A percentile compares a stretch with the other conserved stretches of the same genome.
phyloP scores from a whole-genome alignment of 805 yeast species.

The Candida silvicultrix region DNA sequence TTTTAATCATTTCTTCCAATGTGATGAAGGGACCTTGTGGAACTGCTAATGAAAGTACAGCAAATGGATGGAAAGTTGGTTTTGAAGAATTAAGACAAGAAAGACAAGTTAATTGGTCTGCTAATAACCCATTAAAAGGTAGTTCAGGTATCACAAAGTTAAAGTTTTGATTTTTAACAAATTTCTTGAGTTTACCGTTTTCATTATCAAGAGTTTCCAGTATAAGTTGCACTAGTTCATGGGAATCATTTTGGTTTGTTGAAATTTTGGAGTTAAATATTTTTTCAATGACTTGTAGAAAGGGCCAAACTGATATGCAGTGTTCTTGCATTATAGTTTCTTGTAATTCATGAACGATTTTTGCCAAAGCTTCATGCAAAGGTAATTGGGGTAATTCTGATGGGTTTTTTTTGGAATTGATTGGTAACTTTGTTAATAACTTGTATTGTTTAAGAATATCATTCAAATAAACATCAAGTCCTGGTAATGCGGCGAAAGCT shows the following conservation, averaged over 20 bases:
- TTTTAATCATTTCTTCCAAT: constrained; percentile 48
- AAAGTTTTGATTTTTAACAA: constrained; percentile 14
- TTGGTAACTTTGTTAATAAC: constrained; percentile 6
- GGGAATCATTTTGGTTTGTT: constrained; percentile 89
- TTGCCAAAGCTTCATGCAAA: constrained; percentile 52
- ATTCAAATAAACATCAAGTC: constrained; percentile 50
- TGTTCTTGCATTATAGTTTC: constrained; percentile 48
- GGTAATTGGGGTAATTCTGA: constrained; percentile 36
- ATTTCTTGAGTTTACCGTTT: constrained; percentile 34
- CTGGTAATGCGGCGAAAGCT: constrained; percentile 61
- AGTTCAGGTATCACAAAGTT: constrained; percentile 44
- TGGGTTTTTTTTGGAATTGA: constrained; percentile 5
- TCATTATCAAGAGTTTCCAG: constrained; percentile 76
- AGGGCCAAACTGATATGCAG: constrained; percentile 70
- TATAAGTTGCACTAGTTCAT: constrained; percentile 78
- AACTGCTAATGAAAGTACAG: constrained; percentile 67
- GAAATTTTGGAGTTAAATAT: constrained; percentile 72
- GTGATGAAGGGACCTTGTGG: constrained; percentile 47
- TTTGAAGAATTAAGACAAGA: constrained; percentile 58
- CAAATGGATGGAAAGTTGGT: constrained; percentile 51
- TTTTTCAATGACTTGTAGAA: constrained; percentile 64
- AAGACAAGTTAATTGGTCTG: constrained; percentile 65
- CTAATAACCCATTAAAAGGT: constrained; percentile 66
- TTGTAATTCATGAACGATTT: constrained; percentile 50
- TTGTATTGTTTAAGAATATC: constrained; percentile 21